A percentile compares a stretch with the other conserved stretches of the same genome.
Evolutionary conservation across 192 early-diverging fungal genomes (phyloP).

Genomic region (Podila clonocystis): DNA sequence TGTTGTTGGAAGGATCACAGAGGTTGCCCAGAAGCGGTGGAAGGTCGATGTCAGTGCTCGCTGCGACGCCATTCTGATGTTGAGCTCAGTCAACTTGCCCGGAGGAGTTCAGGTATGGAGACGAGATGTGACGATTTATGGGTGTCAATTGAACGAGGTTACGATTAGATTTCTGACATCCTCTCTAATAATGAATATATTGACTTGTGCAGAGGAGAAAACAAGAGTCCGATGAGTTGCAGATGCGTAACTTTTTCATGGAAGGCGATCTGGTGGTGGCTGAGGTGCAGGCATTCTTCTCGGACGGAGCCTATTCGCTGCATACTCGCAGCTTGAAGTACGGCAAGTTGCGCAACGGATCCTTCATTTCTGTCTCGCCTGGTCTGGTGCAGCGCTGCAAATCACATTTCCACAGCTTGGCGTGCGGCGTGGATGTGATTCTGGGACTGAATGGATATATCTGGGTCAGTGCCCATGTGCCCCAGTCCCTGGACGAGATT

Average conservation of each 20-base stretch:
- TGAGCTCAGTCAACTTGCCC: conserved; percentile 94
- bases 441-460: conserved; percentile 98
- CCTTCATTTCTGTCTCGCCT: conserved; percentile 88
- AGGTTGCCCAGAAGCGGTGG: conserved; percentile 93
- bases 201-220: conserved; percentile 76
- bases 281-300: conserved; percentile 87
- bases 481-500: conserved; percentile 68
- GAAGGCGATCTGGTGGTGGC: conserved; percentile 96
- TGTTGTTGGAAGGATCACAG: conserved; percentile 93
- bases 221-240: conserved; percentile 94
- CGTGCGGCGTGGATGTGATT: conserved; percentile 92
- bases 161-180: background rate
- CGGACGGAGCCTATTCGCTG: conserved; percentile 86
- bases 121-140: background rate
- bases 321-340: conserved; percentile 93
- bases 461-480: conserved; percentile 86
- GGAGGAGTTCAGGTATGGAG: conserved; percentile 87
- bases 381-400: conserved; percentile 91
- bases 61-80: conserved; percentile 86
- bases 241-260: conserved; percentile 94
- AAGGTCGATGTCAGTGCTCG: conserved; percentile 91
- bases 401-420: conserved; percentile 93
- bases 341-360: conserved; percentile 82
- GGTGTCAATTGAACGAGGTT: background rate
- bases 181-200: background rate